Evolutionary conservation across 2,329 filamentous ascomycete genomes (phyloP).

Genomic region (Stagonosporopsis vannaccii): DNA sequence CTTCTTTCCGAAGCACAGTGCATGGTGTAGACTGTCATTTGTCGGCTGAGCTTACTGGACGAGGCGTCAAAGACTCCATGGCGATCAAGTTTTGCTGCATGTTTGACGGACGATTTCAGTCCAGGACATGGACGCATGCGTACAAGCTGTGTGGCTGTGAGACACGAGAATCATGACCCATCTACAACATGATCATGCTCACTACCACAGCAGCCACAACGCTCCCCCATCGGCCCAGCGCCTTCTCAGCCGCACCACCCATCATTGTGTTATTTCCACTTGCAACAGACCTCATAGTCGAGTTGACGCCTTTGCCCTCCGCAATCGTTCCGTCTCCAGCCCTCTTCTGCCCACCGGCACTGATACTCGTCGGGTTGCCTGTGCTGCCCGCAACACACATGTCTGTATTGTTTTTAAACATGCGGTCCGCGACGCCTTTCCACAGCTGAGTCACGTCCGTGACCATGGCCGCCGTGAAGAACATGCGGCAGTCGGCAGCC

Average conservation of each 20-base stretch:
- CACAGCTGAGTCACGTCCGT: slow-evolving; percentile 47
- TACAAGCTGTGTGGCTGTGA: background rate
- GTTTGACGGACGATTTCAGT: background rate
- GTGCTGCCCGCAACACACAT: slow-evolving; percentile 43
- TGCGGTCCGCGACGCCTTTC: slow-evolving; percentile 47
- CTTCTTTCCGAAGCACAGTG: background rate
- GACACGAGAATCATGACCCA: background rate
- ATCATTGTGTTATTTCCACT: background rate
- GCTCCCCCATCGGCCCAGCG: background rate
- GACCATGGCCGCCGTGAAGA: slow-evolving; percentile 49
- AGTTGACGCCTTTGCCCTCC: slow-evolving; percentile 1
- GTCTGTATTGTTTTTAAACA: slow-evolving; percentile 39
- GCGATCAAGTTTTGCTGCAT: background rate
- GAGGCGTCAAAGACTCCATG: background rate
- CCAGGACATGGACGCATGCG: background rate
- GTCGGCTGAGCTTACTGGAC: background rate
- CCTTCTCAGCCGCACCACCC: slow-evolving; percentile 3
- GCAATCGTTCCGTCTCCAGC: slow-evolving; percentile 32
- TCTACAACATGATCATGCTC: slow-evolving; percentile 7
- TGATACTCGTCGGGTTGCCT: slow-evolving; percentile 37
- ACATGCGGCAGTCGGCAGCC: slow-evolving; percentile 52
- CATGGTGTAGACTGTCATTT: background rate
- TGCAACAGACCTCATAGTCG: slow-evolving; percentile 2
- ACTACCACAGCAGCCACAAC: slow-evolving; percentile 3
- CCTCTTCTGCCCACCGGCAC: slow-evolving; percentile 42